phyloP scores from a whole-genome alignment of 2,329 filamentous ascomycete genomes.

The Alternaria sp. region DNA sequence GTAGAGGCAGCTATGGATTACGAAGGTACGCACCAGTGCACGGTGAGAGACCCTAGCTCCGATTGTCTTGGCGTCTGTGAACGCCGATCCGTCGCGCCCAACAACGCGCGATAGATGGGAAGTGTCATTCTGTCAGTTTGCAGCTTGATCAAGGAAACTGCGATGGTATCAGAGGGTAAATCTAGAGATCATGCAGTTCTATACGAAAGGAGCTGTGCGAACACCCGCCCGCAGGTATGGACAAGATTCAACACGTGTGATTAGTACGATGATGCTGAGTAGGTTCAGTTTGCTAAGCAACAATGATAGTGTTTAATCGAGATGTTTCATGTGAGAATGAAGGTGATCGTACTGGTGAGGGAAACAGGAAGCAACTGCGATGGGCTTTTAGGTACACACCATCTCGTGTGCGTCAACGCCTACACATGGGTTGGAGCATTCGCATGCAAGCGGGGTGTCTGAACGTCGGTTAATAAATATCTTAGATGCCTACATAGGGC shows the following conservation, averaged over 20 bases:
- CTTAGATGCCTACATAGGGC: not conserved
- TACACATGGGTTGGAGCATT: slow-evolving; percentile 14
- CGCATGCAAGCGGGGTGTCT: not conserved
- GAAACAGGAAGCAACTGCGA: not conserved
- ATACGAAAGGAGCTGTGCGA: not conserved
- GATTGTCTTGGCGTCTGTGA: slow-evolving; percentile 8
- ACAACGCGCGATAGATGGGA: not conserved
- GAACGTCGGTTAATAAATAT: not conserved
- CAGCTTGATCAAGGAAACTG: not conserved
- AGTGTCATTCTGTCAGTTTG: not conserved
- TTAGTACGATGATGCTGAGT: not conserved
- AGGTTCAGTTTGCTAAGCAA: not conserved
- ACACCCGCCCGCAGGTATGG: not conserved
- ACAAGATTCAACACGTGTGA: not conserved
- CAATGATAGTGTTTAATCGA: not conserved
- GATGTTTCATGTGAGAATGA: not conserved
- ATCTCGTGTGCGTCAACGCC: not conserved
- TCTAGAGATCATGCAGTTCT: not conserved
- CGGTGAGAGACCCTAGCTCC: slow-evolving; percentile 15
- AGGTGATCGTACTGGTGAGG: not conserved
- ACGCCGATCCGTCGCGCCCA: slow-evolving; percentile 9
- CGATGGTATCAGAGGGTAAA: not conserved
- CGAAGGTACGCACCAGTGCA: slow-evolving; percentile 31
- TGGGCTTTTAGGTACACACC: not conserved
- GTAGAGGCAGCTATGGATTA: slow-evolving; percentile 46